Evolutionary conservation across 768 basidiomycete species (phyloP).

Genomic region (Amanita molliuscula): DNA sequence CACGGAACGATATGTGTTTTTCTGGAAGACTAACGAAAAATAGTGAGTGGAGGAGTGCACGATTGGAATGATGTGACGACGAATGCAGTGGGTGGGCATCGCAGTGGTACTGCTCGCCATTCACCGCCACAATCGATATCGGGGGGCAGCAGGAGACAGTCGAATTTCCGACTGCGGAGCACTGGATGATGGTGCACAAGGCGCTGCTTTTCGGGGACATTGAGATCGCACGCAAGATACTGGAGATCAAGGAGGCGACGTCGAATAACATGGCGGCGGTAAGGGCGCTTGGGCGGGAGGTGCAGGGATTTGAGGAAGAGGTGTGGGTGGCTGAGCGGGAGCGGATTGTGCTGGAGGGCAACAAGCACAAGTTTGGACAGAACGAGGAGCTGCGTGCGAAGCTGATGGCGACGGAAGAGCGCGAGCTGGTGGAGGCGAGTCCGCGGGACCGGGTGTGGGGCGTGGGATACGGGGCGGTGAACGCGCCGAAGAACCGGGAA

Average conservation of each 20-base stretch:
- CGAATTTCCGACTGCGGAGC: slow-evolving; percentile 41
- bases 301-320: slow-evolving; percentile 35
- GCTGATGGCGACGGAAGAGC: slow-evolving; percentile 37
- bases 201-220: slow-evolving; percentile 43
- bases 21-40: slow-evolving; percentile 31
- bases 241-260: slow-evolving; percentile 22
- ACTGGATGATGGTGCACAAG: slow-evolving; percentile 64
- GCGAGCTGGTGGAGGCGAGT: slow-evolving; percentile 45
- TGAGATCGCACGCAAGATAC: slow-evolving; percentile 30
- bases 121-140: slow-evolving; percentile 26
- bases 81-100: slow-evolving; percentile 33
- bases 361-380: slow-evolving; percentile 43
- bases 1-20: slow-evolving; percentile 31
- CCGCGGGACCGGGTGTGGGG: slow-evolving; percentile 57
- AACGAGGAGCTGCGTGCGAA: slow-evolving; percentile 28
- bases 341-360: slow-evolving; percentile 43
- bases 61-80: neutral
- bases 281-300: slow-evolving; percentile 44
- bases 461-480: slow-evolving; percentile 41
- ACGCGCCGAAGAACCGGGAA: slow-evolving; percentile 28
- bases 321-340: slow-evolving; percentile 36
- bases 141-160: slow-evolving; percentile 19
- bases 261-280: slow-evolving; percentile 28
- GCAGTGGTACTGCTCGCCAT: slow-evolving; percentile 38
- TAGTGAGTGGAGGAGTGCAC: slow-evolving; percentile 21